Percentiles rank a stretch among this genome's conserved stretches.
phyloP scores from a whole-genome alignment of 2,329 filamentous ascomycete genomes.

The Coleophoma cylindrospora region DNA sequence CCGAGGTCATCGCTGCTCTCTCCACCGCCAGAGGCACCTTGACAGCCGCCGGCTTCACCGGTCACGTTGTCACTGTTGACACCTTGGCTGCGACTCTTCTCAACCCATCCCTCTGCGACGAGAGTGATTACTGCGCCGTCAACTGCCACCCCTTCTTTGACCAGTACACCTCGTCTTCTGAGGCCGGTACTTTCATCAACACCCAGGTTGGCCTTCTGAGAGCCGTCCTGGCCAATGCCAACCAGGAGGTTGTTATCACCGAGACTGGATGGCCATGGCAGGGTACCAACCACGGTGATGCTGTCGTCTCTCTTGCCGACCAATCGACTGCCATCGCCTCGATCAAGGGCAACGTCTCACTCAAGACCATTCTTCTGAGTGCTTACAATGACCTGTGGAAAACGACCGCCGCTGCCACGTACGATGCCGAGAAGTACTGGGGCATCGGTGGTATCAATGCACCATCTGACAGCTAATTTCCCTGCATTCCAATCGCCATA shows the following conservation, averaged over 20 bases:
- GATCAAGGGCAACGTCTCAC: constrained; percentile 54
- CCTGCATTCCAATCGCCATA: background rate
- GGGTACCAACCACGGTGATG: constrained; percentile 59
- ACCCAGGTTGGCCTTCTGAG: constrained; percentile 44
- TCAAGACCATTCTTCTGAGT: constrained; percentile 62
- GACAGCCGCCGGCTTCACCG: constrained; percentile 58
- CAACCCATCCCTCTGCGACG: constrained; percentile 65
- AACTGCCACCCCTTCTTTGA: constrained; percentile 88
- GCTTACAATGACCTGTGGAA: constrained; percentile 83
- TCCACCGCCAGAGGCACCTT: constrained; percentile 51
- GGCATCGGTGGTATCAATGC: constrained; percentile 44
- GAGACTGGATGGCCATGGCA: constrained; percentile 81
- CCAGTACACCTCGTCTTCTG: constrained; percentile 47
- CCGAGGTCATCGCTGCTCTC: constrained; percentile 53
- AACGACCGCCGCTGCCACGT: constrained; percentile 52
- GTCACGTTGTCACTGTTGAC: constrained; percentile 75
- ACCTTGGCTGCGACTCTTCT: constrained; percentile 64
- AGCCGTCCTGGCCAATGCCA: constrained; percentile 32
- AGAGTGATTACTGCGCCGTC: constrained; percentile 72
- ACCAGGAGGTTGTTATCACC: constrained; percentile 66
- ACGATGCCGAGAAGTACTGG: constrained; percentile 73
- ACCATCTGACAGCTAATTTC: constrained; percentile 12
- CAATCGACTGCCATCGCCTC: constrained; percentile 62
- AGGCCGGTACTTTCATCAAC: constrained; percentile 64
- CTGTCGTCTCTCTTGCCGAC: constrained; percentile 63